A percentile compares a stretch with the other conserved stretches of the same genome.
Evolutionary conservation across 2,329 filamentous ascomycete species (phyloP).

Genomic region (Ceratocystis smalleyi): DNA sequence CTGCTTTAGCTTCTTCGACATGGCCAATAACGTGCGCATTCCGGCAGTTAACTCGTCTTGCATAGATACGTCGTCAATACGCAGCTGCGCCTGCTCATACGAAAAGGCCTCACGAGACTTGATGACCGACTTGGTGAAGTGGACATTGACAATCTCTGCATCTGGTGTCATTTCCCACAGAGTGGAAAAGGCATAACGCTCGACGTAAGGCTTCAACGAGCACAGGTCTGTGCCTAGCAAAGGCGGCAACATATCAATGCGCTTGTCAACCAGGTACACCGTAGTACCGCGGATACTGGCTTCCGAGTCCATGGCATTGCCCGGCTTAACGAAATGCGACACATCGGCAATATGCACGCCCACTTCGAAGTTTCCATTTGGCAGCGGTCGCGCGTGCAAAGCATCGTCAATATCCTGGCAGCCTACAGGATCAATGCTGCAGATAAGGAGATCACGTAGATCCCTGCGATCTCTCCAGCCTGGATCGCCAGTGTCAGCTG

Average conservation of each 20-base stretch:
- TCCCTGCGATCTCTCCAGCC: conserved; percentile 80
- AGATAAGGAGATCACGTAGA: conserved; percentile 72
- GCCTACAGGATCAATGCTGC: conserved; percentile 90
- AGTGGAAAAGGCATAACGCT: conserved; percentile 74
- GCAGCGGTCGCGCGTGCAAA: conserved; percentile 66
- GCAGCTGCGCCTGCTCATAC: conserved; percentile 88
- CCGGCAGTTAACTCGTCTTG: conserved; percentile 78
- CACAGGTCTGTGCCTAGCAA: conserved; percentile 91
- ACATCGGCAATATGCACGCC: conserved; percentile 98
- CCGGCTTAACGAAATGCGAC: conserved; percentile 96
- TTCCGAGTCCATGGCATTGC: conserved; percentile 92
- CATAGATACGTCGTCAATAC: conserved; percentile 79
- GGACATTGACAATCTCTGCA: conserved; percentile 68
- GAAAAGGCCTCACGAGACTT: conserved; percentile 92
- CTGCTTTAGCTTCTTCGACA: conserved; percentile 85
- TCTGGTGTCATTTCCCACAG: conserved; percentile 78
- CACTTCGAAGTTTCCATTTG: conserved; percentile 89
- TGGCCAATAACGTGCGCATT: conserved; percentile 70
- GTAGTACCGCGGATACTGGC: conserved; percentile 89
- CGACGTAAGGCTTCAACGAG: conserved; percentile 94
- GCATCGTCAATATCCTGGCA: conserved; percentile 99
- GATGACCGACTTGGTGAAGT: conserved; percentile 96
- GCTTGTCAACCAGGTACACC: conserved; percentile 95
- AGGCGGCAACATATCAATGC: conserved; percentile 97
- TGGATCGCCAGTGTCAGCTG: conserved; percentile 58